A percentile compares a stretch with the other conserved stretches of the same genome.
Conservation (phyloP, 169 alveolate genomes). For the Eimeria zaria region DNA sequence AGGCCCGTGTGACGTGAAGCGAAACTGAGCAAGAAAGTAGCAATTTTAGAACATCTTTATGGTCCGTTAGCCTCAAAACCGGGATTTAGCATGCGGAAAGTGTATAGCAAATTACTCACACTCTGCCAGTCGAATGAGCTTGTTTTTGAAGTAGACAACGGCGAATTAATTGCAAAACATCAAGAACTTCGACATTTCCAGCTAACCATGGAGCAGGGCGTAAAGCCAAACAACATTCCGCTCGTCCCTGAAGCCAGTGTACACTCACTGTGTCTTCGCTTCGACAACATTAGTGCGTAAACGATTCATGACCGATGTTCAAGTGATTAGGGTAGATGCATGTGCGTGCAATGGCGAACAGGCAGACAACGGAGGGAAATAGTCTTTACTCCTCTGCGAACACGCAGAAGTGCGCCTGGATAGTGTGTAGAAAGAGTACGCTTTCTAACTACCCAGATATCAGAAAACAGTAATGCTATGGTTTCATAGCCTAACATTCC, state of each 20-base stretch:
- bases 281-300: not conserved
- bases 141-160: not conserved
- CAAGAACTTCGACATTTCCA: not conserved
- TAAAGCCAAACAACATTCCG: not conserved
- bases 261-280: not conserved
- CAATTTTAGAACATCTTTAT: not conserved
- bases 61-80: not conserved
- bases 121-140: not conserved
- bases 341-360: too few species aligned
- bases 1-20: not conserved
- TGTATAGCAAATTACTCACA: not conserved
- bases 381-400: too few species aligned
- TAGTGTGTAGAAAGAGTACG: too few species aligned
- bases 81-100: not conserved
- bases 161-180: not conserved
- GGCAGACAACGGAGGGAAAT: too few species aligned
- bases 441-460: too few species aligned
- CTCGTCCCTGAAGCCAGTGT: not conserved
- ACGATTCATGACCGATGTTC: too few species aligned
- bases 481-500: too few species aligned
- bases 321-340: too few species aligned
- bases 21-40: not conserved
- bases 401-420: too few species aligned
- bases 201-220: not conserved
- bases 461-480: too few species aligned